Conservation (phyloP, 2,329 filamentous ascomycete genomes). For the Cladosporium sp. region DNA sequence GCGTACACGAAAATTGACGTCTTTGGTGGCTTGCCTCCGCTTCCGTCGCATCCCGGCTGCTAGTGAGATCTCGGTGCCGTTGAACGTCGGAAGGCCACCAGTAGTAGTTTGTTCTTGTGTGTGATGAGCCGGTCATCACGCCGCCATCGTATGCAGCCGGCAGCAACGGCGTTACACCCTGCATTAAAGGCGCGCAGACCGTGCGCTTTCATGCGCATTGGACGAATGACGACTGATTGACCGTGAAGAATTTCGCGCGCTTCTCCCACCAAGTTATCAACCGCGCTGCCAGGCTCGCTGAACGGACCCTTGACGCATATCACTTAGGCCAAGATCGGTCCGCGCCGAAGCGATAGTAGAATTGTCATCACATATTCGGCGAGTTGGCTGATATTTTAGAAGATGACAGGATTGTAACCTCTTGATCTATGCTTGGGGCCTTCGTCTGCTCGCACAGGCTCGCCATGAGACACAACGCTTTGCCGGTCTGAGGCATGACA, state of each 20-base stretch:
- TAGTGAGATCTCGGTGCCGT: neutral
- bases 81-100: neutral
- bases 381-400: neutral
- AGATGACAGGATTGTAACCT: too few species aligned
- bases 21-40: neutral
- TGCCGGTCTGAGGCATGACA: slow-evolving; percentile 4
- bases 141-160: neutral
- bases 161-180: neutral
- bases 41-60: neutral
- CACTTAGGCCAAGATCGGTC: too few species aligned
- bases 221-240: neutral
- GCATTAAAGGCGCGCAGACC: neutral
- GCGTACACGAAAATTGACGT: neutral
- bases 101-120: neutral
- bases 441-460: neutral
- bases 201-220: neutral
- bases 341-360: too few species aligned
- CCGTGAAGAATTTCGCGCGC: slow-evolving; percentile 7
- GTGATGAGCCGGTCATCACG: slow-evolving; percentile 2
- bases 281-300: too few species aligned
- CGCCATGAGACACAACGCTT: too few species aligned
- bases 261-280: too few species aligned
- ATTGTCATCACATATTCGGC: too few species aligned
- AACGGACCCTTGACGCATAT: neutral
- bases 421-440: too few species aligned